Evolutionary conservation across 495 filamentous ascomycete species (phyloP), one percentile per base, ranked within the genome.

Genomic region (Parathielavia hyrcaniae): DNA sequence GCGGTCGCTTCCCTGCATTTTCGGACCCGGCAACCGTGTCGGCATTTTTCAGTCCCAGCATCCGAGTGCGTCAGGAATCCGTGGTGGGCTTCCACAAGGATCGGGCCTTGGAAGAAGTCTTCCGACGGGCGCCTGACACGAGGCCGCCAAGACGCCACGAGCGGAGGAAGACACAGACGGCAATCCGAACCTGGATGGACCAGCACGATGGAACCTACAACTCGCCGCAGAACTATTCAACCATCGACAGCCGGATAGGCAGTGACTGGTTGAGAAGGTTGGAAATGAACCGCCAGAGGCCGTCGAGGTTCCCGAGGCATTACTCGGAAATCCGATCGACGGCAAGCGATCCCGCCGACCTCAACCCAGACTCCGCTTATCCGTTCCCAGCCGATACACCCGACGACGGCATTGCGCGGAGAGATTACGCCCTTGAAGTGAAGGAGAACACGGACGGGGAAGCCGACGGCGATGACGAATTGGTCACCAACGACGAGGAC

Each of bases 21-120:
- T 80, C 83, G 11, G 79, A 82, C 38, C 72, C 72, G 6, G 64
- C 76, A 39, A 75, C 71, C 54, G 73, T 75, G 48, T 61, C 73
- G 4, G 76, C 74, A 48, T 67, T 86, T 22, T 91, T 95, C 68
- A 90, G 83, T 61, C 86, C 86, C 14, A 81, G 75, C 57, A 73
- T 86, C 36, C 75, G 87, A 7, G 78, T 88, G 34, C 85, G 89
- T 35, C 88, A 93, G 66, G 89, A 89, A 48, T 95, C 89, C 0
- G 80, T 93, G 44, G 81, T 86, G 32, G 91, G 88, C 0, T 90
- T 83, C 64, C 88, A 91, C 57, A 93, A 96, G 66, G 91, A 96
- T 61, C 84, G 83, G 41, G 91, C 88, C 11, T 73, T 97, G n/a
- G 92, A 95, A 22, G 91, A 95, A 62, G 90, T 97, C 0, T 97